These are phyloP conservation scores for Suillus fuscotomentosus DNA, from an alignment of 768 basidiomycete genomes.

Conservation along the genomic window DNA sequence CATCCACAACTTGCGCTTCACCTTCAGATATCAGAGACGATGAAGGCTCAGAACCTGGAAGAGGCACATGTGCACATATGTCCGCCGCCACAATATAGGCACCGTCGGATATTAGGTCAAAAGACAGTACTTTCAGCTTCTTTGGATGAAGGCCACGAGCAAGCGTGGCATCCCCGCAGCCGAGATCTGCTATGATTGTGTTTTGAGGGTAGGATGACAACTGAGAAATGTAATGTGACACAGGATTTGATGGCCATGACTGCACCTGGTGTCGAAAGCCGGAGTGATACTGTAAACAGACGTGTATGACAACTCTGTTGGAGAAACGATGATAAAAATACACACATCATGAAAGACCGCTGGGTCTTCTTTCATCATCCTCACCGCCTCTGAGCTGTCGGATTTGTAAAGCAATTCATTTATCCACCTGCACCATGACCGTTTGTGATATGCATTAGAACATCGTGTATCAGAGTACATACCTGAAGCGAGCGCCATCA, in stretches of 20 bases:
- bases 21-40: conserved; percentile 41
- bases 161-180: conserved; percentile 92
- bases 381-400: conserved; percentile 66
- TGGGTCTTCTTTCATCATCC: conserved; percentile 84
- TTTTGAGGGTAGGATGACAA: conserved; percentile 63
- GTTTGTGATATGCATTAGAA: not conserved
- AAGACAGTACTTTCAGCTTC: conserved; percentile 71
- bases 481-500: conserved; percentile 89
- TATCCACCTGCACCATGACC: conserved; percentile 57
- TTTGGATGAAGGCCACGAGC: conserved; percentile 71
- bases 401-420: conserved; percentile 94
- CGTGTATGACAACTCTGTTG: conserved; percentile 10
- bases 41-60: conserved; percentile 73
- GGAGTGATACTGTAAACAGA: conserved; percentile 72
- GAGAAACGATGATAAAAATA: conserved; percentile 12
- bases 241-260: conserved; percentile 93
- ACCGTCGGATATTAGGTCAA: conserved; percentile 74
- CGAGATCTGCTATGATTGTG: conserved; percentile 87
- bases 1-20: conserved; percentile 81
- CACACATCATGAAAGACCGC: conserved; percentile 79
- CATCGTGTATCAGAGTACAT: conserved; percentile 13
- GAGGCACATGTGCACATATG: conserved; percentile 73
- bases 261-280: conserved; percentile 92
- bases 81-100: conserved; percentile 88
- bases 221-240: conserved; percentile 70